Evolutionary conservation across 768 basidiomycete species (phyloP).

Genomic region (Mycena leptocephala): DNA sequence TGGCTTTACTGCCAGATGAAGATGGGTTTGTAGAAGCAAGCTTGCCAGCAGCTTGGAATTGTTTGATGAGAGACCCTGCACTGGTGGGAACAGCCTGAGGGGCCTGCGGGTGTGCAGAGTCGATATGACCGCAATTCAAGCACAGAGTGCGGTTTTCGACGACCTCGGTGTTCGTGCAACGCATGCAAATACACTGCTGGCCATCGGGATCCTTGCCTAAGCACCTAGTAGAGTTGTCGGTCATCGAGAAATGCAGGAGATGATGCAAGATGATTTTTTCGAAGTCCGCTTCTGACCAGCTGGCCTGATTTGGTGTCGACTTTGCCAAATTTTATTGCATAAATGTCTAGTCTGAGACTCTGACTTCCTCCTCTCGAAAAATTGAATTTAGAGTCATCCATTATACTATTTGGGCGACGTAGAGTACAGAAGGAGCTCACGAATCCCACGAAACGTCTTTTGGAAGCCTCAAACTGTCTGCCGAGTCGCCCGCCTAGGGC

Average conservation of each 20-base stretch:
- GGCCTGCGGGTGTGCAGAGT: neutral
- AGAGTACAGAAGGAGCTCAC: neutral
- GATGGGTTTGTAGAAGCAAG: neutral
- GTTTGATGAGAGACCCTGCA: neutral
- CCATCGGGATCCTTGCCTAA: neutral
- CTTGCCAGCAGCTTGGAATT: neutral
- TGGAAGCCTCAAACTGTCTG: neutral
- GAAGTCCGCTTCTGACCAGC: conserved; percentile 4
- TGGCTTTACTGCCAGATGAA: neutral
- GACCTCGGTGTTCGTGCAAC: neutral
- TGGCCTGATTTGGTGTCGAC: neutral
- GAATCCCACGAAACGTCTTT: neutral
- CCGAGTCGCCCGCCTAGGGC: too few species aligned
- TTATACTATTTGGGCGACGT: neutral
- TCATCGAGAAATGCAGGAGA: neutral
- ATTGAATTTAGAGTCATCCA: neutral
- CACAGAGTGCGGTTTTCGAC: neutral
- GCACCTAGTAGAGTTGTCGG: neutral
- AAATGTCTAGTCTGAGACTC: too few species aligned
- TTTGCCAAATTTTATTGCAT: neutral
- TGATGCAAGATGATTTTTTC: neutral
- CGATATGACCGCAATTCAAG: conserved; percentile 3
- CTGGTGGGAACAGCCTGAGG: neutral
- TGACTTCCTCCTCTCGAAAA: too few species aligned
- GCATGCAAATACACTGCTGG: neutral